phyloP scores from a whole-genome alignment of 78 protist genomes.

The Polysphondylium violaceum region DNA sequence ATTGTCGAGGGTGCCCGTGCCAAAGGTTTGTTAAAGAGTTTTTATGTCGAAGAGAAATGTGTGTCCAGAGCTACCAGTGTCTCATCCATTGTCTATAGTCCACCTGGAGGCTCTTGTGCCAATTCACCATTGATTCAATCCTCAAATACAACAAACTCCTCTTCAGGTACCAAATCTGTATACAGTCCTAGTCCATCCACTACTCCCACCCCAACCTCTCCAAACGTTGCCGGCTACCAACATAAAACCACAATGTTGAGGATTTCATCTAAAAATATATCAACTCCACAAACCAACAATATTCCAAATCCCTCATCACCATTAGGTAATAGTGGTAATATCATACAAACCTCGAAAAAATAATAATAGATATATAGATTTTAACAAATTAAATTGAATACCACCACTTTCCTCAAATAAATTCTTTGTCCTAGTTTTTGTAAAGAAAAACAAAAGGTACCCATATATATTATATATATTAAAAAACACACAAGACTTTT shows the following conservation, averaged over 20 bases:
- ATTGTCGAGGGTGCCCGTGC: slow-evolving; percentile 73
- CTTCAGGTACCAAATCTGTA: neutral
- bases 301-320: no score
- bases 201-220: slow-evolving; percentile 13
- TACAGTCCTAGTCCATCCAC: neutral
- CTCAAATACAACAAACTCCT: neutral
- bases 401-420: no score
- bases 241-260: slow-evolving; percentile 12
- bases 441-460: no score
- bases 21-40: slow-evolving; percentile 65
- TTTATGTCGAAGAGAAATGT: slow-evolving; percentile 70
- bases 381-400: no score
- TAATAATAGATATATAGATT: no score
- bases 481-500: no score
- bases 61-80: slow-evolving; percentile 46
- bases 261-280: neutral
- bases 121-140: slow-evolving; percentile 42
- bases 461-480: no score
- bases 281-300: no score
- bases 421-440: no score
- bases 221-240: neutral
- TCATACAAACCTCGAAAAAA: no score
- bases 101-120: slow-evolving; percentile 14
- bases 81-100: slow-evolving; percentile 29
- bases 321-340: no score